Base-by-base conservation (phyloP, 2,329 filamentous ascomycete species). In the Aspergillus udagawae region DNA sequence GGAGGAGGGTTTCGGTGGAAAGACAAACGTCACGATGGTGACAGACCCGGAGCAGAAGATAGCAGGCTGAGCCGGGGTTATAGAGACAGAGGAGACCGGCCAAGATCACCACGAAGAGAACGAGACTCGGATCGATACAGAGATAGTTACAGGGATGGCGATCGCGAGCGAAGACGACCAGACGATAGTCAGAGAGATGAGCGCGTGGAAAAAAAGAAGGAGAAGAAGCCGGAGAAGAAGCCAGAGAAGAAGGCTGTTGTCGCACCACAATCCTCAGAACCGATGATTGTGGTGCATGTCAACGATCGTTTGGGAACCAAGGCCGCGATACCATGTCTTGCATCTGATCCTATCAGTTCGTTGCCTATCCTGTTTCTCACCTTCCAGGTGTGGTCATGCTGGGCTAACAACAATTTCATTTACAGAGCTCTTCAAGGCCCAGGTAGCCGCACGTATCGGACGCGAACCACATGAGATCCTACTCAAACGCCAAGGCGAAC, bases 261-360 rank as follows among this genome's bases (percentile, higher is more conserved):
- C 7, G 60, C 72, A 29, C 68, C 77, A 7, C 68, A 73, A 60
- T 74, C 71, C 42, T 76, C 80, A 5, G 89, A 95, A 70, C 88
- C 91, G 56, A 95, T 97, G 89, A 97, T 97, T 64, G 85, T 96
- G 52, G 92, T 97, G 20, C 86, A 93, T 68, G 86, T 97, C 70
- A 97, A 97, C 73, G 93, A 97, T 75, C 85, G 93, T n/a, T 79
- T 97, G 38, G 93, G 93, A 12, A 97, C 93, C n/a, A 96, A 96
- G 70, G 91, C 92, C 17, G 89, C 90, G 53, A 94, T 97, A 62
- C 93, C 93, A 0, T 97, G 92, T 72, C 80, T 96, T 56, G 87
- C 90, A 0, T 89, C 86, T 3, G 93, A 97, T 76, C 87, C 87
- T 7, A 87, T 97, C 63, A 88, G 77, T 77, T 58, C 66, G 76